These are phyloP conservation scores for Penicillium sp. DNA, from an alignment of 2,329 filamentous ascomycete genomes.

Conservation along the genomic window DNA sequence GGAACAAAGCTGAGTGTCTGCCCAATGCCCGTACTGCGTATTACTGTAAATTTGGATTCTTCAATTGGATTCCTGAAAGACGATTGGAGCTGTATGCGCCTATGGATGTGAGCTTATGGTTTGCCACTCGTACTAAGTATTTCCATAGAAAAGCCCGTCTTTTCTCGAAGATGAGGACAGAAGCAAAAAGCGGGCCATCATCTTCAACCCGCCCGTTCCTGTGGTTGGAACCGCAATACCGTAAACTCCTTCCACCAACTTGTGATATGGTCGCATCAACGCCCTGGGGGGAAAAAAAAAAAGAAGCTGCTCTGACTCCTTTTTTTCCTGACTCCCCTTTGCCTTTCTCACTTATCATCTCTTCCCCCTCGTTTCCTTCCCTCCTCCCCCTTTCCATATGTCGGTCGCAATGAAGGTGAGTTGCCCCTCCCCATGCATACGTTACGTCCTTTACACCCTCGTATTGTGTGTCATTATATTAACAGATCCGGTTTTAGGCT, in stretches of 20 bases:
- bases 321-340: slow-evolving; percentile 3
- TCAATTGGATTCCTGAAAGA: neutral
- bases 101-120: neutral
- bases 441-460: slow-evolving; percentile 2
- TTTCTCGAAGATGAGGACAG: neutral
- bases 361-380: slow-evolving; percentile 1
- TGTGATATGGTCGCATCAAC: neutral
- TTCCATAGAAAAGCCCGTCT: neutral
- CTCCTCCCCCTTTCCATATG: slow-evolving; percentile 2
- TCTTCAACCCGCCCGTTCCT: slow-evolving; percentile 11
- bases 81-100: neutral
- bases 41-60: neutral
- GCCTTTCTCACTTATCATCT: slow-evolving; percentile 5
- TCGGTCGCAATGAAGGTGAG: slow-evolving; percentile 24
- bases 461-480: slow-evolving; percentile 12
- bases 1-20: neutral
- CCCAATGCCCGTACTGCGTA: neutral
- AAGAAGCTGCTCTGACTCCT: neutral
- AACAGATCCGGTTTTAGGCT: slow-evolving; percentile 48
- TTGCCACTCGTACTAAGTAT: neutral
- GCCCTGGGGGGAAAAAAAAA: neutral
- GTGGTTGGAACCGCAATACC: slow-evolving; percentile 21
- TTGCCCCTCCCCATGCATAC: slow-evolving; percentile 1
- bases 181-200: neutral
- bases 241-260: neutral